A percentile compares a stretch with the other conserved stretches of the same genome.
Conservation (phyloP, 1,284 basidiomycete genomes). For the Malassezia vespertilionis region DNA sequence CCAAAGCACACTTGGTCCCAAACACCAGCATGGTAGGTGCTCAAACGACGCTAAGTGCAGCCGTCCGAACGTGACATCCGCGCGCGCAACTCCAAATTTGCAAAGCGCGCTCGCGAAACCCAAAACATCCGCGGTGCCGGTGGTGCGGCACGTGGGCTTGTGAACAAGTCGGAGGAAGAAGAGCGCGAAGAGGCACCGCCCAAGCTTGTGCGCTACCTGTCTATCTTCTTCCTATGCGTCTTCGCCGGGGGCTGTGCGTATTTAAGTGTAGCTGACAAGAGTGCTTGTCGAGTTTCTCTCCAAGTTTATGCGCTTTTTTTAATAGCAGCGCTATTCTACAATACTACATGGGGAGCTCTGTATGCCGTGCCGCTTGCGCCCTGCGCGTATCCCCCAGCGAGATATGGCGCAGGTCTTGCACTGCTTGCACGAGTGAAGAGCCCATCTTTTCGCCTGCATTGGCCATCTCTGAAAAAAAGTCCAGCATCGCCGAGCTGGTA, state of each 20-base stretch:
- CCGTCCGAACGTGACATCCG: slow-evolving; percentile 16
- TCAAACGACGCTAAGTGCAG: slow-evolving; percentile 10
- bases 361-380: no score
- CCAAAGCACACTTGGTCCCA: no score
- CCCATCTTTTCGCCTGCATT: slow-evolving; percentile 15
- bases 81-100: slow-evolving; percentile 9
- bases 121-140: slow-evolving; percentile 10
- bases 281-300: slow-evolving; percentile 12
- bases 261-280: slow-evolving; percentile 4
- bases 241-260: slow-evolving; percentile 15
- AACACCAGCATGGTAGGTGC: no score
- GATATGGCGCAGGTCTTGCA: slow-evolving; percentile 15
- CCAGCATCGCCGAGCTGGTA: background rate
- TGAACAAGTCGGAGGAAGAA: slow-evolving; percentile 7
- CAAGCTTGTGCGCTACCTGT: slow-evolving; percentile 1
- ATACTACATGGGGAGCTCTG: no score
- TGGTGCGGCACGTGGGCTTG: slow-evolving; percentile 7
- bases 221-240: slow-evolving; percentile 10
- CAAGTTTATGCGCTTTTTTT: slow-evolving; percentile 4
- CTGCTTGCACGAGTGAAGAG: slow-evolving; percentile 14
- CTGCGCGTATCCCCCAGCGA: background rate
- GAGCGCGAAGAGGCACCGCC: slow-evolving; percentile 3
- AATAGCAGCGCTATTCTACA: no score
- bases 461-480: slow-evolving; percentile 9
- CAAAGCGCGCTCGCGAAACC: slow-evolving; percentile 13